Conservation (phyloP, 805 yeast genomes). For the Saccharomycopsis fibuligera region DNA sequence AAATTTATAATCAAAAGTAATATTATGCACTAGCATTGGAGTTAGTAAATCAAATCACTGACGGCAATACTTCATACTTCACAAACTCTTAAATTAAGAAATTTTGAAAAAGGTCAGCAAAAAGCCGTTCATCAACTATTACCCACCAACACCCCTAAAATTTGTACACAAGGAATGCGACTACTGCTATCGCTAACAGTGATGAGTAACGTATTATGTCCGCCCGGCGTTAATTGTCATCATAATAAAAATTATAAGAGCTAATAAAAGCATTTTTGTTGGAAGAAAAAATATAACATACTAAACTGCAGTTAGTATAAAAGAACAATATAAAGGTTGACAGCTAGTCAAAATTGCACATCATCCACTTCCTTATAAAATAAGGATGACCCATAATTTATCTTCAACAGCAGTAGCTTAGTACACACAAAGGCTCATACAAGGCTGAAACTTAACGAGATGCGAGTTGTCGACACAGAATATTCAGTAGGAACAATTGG, state of each 20-base stretch:
- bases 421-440: conserved; percentile 15
- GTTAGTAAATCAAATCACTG: no score
- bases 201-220: conserved; percentile 16
- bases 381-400: no score
- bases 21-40: no score
- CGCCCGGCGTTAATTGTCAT: conserved; percentile 23
- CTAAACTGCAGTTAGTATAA: neutral
- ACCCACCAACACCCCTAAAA: conserved; percentile 17
- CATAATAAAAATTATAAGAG: conserved; percentile 2
- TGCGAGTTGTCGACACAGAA: conserved; percentile 20
- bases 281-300: neutral
- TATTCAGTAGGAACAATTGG: conserved; percentile 23
- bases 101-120: no score
- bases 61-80: no score
- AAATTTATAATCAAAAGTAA: no score
- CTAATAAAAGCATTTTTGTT: neutral
- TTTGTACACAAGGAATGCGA: conserved; percentile 21
- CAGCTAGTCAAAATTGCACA: no score
- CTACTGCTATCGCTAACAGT: conserved; percentile 10
- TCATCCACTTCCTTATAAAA: no score
- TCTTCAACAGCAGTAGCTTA: no score
- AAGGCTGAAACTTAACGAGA: conserved; percentile 23
- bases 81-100: no score
- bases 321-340: no score
- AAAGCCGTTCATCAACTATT: conserved; percentile 19